Evolutionary conservation across 2,329 filamentous ascomycete genomes (phyloP).

Genomic region (Daldinia eschscholtzii): DNA sequence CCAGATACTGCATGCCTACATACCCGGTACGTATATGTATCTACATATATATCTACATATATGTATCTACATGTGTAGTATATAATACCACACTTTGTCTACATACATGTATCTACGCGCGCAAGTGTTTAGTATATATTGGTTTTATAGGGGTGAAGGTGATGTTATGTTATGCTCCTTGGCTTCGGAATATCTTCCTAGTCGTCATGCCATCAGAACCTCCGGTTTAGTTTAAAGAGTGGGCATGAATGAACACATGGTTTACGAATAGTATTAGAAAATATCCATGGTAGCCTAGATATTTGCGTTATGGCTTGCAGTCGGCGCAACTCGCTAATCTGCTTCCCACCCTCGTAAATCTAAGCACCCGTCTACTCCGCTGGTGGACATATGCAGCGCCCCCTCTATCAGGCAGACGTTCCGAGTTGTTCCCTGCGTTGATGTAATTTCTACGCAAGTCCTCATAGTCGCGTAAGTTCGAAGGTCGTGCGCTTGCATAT

Average conservation of each 20-base stretch:
- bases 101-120: not conserved
- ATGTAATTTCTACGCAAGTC: conserved; percentile 35
- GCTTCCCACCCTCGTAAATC: conserved; percentile 27
- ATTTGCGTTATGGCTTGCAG: conserved; percentile 9
- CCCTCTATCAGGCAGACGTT: conserved; percentile 15
- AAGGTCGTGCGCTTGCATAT: conserved; percentile 34
- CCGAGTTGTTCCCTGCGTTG: not conserved
- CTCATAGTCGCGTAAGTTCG: conserved; percentile 31
- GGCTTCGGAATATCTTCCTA: not conserved
- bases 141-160: not conserved
- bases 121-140: not conserved
- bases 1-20: conserved; percentile 3
- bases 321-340: conserved; percentile 18
- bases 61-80: no score
- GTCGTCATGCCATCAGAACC: not conserved
- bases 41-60: no score
- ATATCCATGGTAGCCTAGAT: conserved; percentile 23
- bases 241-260: conserved; percentile 10
- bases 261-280: conserved; percentile 1
- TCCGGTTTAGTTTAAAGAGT: not conserved
- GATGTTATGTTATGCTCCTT: not conserved
- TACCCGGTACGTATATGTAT: not conserved
- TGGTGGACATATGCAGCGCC: conserved; percentile 16
- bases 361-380: conserved; percentile 15
- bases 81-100: not conserved